A percentile compares a stretch with the other conserved stretches of the same genome.
These are phyloP conservation scores for Chytridium lagenaria DNA, from an alignment of 371 early-diverging fungal species.

Conservation along the genomic window DNA sequence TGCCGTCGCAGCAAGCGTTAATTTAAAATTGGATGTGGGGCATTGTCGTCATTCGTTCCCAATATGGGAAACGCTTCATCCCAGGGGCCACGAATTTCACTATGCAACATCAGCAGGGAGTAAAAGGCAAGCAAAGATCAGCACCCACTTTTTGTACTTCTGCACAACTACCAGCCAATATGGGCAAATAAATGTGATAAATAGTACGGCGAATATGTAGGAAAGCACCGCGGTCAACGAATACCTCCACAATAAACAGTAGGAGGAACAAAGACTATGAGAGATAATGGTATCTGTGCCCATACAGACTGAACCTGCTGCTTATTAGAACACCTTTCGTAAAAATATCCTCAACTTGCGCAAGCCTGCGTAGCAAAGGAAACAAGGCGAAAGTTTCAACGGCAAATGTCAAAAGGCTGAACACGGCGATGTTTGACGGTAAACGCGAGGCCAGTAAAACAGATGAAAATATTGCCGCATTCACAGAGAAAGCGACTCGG, in stretches of 20 bases:
- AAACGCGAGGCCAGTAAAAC: conserved; percentile 92
- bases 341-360: too few species aligned
- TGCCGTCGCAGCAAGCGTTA: too few species aligned
- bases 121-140: not conserved
- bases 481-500: conserved; percentile 91
- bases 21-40: too few species aligned
- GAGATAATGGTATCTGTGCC: not conserved
- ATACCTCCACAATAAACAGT: not conserved
- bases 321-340: too few species aligned
- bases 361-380: conserved; percentile 83
- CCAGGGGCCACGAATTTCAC: conserved; percentile 96
- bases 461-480: conserved; percentile 94
- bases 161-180: conserved; percentile 90
- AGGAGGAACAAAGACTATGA: conserved; percentile 1
- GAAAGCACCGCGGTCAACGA: conserved; percentile 73
- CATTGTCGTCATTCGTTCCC: conserved; percentile 16
- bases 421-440: conserved; percentile 81
- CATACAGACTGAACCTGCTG: not conserved
- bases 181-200: conserved; percentile 87
- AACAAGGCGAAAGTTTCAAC: conserved; percentile 92
- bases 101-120: conserved; percentile 46
- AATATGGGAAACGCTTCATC: conserved; percentile 76
- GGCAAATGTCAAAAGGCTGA: conserved; percentile 86
- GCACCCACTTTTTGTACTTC: conserved; percentile 88
- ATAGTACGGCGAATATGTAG: conserved; percentile 70